A percentile compares a stretch with the other conserved stretches of the same genome.
Evolutionary conservation across 2,329 filamentous ascomycete genomes (phyloP).

Genomic region (Colletotrichum liriopes): DNA sequence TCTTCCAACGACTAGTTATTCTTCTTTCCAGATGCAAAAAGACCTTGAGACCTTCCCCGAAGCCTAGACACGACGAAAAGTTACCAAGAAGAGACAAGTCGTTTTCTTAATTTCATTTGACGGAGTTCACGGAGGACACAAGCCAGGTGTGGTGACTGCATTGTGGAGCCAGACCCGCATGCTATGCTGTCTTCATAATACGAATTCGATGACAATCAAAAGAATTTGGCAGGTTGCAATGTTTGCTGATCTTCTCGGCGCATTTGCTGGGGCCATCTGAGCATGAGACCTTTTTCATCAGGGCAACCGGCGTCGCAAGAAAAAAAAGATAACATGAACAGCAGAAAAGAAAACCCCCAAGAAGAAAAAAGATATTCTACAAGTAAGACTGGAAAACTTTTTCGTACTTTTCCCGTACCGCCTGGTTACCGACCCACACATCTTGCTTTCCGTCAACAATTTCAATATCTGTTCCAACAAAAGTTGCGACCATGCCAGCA

Average conservation of each 20-base stretch:
- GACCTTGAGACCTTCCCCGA: too few relatives aligned
- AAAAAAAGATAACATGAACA: too few relatives aligned
- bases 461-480: conserved; percentile 47
- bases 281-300: not conserved
- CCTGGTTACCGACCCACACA: conserved; percentile 47
- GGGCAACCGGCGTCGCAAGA: too few relatives aligned
- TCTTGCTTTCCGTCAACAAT: conserved; percentile 45
- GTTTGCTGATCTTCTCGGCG: not conserved
- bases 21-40: not conserved
- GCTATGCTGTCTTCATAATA: not conserved
- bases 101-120: not conserved
- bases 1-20: not conserved
- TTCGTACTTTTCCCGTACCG: conserved; percentile 44
- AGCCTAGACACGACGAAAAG: not conserved
- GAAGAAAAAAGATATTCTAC: not conserved
- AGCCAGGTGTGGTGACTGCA: too few relatives aligned
- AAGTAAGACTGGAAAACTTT: conserved; percentile 45
- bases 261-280: not conserved
- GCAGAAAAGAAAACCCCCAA: too few relatives aligned
- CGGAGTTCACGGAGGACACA: not conserved
- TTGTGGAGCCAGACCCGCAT: not conserved
- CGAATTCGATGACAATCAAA: not conserved
- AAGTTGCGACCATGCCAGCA: conserved; percentile 49
- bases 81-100: not conserved
- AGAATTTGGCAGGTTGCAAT: not conserved